phyloP scores from a whole-genome alignment of 495 filamentous ascomycete species.

The Aspergillus nidulans region DNA sequence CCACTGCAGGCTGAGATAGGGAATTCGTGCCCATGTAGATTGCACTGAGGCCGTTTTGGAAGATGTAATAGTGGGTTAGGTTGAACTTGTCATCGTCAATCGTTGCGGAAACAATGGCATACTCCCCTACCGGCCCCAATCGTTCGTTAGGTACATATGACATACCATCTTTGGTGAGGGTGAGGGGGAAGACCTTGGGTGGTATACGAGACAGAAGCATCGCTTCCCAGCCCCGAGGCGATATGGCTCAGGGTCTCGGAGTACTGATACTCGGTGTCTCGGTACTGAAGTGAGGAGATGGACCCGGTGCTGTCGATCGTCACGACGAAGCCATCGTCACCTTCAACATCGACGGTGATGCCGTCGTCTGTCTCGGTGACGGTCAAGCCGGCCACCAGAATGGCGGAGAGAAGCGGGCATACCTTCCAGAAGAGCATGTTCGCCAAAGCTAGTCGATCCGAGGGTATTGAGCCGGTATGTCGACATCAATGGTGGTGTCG shows the following conservation, averaged over 20 bases:
- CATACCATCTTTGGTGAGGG: too few species aligned
- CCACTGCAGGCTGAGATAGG: background rate
- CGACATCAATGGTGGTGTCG: too few species aligned
- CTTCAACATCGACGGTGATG: background rate
- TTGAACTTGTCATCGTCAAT: background rate
- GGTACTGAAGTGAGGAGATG: background rate
- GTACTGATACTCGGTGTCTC: background rate
- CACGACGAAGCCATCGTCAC: background rate
- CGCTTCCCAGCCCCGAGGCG: background rate
- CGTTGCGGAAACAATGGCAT: background rate
- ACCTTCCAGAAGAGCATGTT: background rate
- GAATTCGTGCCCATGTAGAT: constrained; percentile 7
- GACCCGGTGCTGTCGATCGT: background rate
- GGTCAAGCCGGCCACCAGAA: background rate
- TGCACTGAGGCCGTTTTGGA: background rate
- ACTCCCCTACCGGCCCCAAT: background rate
- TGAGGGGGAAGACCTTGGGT: background rate
- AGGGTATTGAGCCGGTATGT: too few species aligned
- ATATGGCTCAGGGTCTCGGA: background rate
- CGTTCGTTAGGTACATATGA: too few species aligned
- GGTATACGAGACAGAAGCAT: background rate
- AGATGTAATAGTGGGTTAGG: constrained; percentile 4
- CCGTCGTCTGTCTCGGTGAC: background rate
- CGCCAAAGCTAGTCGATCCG: too few species aligned
- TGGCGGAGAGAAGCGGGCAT: background rate